A percentile compares a stretch with the other conserved stretches of the same genome.
These are phyloP conservation scores for Fusarium camptoceras DNA, from an alignment of 2,329 filamentous ascomycete genomes.

Conservation along the genomic window DNA sequence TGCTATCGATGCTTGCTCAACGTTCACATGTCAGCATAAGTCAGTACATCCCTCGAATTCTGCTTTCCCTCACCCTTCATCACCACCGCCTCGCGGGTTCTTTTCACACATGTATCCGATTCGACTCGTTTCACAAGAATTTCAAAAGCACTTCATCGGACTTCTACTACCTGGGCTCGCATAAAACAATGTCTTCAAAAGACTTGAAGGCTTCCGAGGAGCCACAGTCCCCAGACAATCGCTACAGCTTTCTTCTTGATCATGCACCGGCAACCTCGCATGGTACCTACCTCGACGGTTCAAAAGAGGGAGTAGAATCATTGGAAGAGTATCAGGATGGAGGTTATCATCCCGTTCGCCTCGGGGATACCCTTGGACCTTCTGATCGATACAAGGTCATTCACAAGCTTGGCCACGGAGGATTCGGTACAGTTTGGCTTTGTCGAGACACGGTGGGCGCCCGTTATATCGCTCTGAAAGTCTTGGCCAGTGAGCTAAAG, in stretches of 20 bases:
- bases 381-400: constrained; percentile 5
- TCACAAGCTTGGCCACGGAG: constrained; percentile 30
- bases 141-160: too few relatives aligned
- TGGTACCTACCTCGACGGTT: constrained; percentile 4
- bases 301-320: not conserved
- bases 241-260: not conserved
- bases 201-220: rapidly evolving
- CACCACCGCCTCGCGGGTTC: too few relatives aligned
- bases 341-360: constrained; percentile 18
- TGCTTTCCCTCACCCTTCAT: too few relatives aligned
- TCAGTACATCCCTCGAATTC: too few relatives aligned
- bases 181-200: too few relatives aligned
- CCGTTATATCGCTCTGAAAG: not conserved
- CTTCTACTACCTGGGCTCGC: too few relatives aligned
- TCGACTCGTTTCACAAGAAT: too few relatives aligned
- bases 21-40: too few relatives aligned
- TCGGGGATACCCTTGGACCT: constrained; percentile 5
- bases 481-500: not conserved
- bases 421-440: constrained; percentile 20
- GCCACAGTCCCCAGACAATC: rapidly evolving
- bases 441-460: not conserved
- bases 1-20: too few relatives aligned
- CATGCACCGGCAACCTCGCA: constrained; percentile 8
- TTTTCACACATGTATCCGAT: too few relatives aligned
- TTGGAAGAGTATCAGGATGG: constrained; percentile 20